Evolutionary conservation across 805 yeast genomes (phyloP), one percentile per base, ranked within the genome.

Genomic region (Saccharomycopsis sp.): DNA sequence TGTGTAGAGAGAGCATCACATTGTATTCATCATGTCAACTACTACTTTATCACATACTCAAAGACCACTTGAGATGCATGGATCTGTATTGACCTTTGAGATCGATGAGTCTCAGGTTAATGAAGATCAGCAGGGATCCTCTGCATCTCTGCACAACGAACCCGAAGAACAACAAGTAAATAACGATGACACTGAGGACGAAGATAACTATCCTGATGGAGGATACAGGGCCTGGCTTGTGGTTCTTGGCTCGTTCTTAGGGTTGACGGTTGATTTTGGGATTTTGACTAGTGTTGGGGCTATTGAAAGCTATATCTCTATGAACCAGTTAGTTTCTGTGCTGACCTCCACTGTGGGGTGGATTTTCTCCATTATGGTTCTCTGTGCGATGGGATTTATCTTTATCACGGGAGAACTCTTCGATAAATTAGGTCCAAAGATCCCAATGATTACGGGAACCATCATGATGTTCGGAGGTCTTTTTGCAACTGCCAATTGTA

Each of bases 231-330:
- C 89, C 0, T 82, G 83, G 73, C 60, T 70, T 2, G 85, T 82
- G 1, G 78, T 82, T 0, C 66, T 82, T 20, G 89, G 89, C 2
- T 76, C 85, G 0, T 81, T 82, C 65, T 68, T 82, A 41, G 88
- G 89, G 2, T 70, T 83, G 61, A 67, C 81, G 3, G 78, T 80
- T 50, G 75, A 81, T 2, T 81, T 86, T 66, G 96, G 96, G 1
- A 63, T 87, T 29, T 75, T 84, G 70, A 87, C 86, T 66, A 71
- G 87, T 0, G 75, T 80, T 12, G 90, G 91, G 57, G 86, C 84
- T 0, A 75, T 86, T 47, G 88, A 86, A 68, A 81, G 88, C 0
- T 85, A 82, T 67, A 76, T 86, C 1, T 71, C 81, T 2, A 68
- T 70, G 17, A 78, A 85, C 65, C 84, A 83, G 61, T 72, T 87